Percentiles rank a stretch among this genome's conserved stretches.
phyloP scores from a whole-genome alignment of 2,329 filamentous ascomycete genomes.

The Pseudocercospora musae region DNA sequence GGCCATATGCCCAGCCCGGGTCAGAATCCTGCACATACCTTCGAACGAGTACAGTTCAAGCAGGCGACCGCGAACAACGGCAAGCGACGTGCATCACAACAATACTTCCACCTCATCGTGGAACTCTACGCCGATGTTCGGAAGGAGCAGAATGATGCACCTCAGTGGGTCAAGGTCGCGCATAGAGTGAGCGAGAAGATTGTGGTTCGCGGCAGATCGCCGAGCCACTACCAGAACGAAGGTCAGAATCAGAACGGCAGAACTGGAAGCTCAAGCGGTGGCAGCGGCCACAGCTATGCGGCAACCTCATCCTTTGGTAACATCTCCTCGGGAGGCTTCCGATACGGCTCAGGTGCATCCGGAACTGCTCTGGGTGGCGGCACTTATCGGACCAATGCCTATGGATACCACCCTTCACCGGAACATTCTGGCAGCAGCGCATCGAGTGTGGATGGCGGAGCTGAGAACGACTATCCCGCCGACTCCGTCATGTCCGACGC shows the following conservation, averaged over 20 bases:
- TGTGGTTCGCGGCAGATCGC: conserved; percentile 81
- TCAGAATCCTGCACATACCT: conserved; percentile 55
- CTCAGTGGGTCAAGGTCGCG: conserved; percentile 68
- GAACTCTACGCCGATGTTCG: conserved; percentile 73
- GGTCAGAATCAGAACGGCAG: conserved; percentile 52
- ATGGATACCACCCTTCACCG: conserved; percentile 26
- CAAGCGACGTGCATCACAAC: conserved; percentile 82
- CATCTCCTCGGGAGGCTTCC: conserved; percentile 28
- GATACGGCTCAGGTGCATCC: conserved; percentile 23
- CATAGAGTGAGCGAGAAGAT: conserved; percentile 72
- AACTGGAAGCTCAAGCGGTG: conserved; percentile 64
- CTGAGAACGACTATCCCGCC: conserved; percentile 32
- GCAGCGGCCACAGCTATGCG: conserved; percentile 41
- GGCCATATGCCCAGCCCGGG: conserved; percentile 28
- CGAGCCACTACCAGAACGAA: conserved; percentile 59
- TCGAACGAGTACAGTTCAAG: conserved; percentile 92
- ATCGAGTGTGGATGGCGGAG: conserved; percentile 33
- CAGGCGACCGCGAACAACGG: conserved; percentile 92
- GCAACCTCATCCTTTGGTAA: conserved; percentile 29
- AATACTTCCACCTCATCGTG: conserved; percentile 88
- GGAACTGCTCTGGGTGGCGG: conserved; percentile 25
- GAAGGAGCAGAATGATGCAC: conserved; percentile 40
- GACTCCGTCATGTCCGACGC: conserved; percentile 42
- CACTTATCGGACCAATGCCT: conserved; percentile 31
- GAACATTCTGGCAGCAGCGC: conserved; percentile 46